Conservation (phyloP, 2,329 filamentous ascomycete genomes). For the Fusarium oxysporum region DNA sequence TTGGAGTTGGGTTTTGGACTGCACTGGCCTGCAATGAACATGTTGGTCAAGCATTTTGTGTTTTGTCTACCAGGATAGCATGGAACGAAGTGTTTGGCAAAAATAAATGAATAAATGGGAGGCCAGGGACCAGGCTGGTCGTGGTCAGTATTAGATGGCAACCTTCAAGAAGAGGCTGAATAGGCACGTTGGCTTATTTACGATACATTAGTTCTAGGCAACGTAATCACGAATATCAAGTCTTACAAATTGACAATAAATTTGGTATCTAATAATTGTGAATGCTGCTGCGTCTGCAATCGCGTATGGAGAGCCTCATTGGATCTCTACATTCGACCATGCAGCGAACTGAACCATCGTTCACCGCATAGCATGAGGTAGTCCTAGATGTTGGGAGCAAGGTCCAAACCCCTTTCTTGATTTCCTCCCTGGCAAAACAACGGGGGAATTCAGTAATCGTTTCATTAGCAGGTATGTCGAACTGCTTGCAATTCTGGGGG, state of each 20-base stretch:
- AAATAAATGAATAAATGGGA: constrained; percentile 39
- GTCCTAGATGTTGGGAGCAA: too few species aligned
- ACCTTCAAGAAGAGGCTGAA: constrained; percentile 31
- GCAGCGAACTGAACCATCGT: background rate
- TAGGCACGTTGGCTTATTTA: constrained; percentile 30
- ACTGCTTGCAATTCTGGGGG: background rate
- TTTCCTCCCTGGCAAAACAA: too few species aligned
- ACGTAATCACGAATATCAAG: constrained; percentile 38
- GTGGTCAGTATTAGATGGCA: constrained; percentile 43
- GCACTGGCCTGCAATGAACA: constrained; percentile 41
- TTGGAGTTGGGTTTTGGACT: constrained; percentile 47
- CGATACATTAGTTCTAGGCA: constrained; percentile 37
- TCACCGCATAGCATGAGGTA: background rate
- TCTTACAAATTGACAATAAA: constrained; percentile 14
- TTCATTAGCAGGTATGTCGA: too few species aligned
- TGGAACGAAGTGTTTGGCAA: constrained; percentile 34
- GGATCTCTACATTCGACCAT: background rate
- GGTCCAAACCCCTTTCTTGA: too few species aligned
- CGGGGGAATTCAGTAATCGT: too few species aligned
- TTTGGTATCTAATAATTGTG: background rate
- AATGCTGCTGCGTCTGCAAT: background rate
- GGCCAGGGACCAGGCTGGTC: constrained; percentile 39
- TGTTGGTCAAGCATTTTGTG: constrained; percentile 38
- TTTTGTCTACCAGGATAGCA: constrained; percentile 43
- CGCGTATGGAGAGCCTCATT: too few species aligned